Evolutionary conservation across 2,329 filamentous ascomycete species (phyloP), one percentile per base, ranked within the genome.

Genomic region (Fusarium udum): DNA sequence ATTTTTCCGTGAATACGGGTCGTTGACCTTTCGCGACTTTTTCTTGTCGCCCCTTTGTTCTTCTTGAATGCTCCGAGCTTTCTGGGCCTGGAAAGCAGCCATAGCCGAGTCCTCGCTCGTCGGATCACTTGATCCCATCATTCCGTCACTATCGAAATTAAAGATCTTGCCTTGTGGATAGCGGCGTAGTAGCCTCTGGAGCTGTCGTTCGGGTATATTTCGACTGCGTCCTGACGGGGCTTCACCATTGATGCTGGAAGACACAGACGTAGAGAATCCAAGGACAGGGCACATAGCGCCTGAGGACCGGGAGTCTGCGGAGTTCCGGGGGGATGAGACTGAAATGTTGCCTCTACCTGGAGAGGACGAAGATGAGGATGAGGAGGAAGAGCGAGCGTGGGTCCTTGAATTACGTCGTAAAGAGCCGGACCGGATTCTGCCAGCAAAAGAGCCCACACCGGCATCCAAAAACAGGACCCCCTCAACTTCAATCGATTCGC

Each of bases 151-250:
- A 26, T 83, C 83, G 49, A 85, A 86, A 53, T 82, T 84, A 63
- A 87, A 87, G 4, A 87, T 82, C 49, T 83, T 83, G 0, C 87
- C 87, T 15, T 79, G 75, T 0, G 86, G 86, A 62, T 88, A 84
- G 3, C 83, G 80, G 18, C 81, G 57, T 6, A 74, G 37, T 7
- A 74, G 24, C 16, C n/a, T 72, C 22, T 69, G 68, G 2, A 74
- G 42, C 14, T 69, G 48, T 13, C 34, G 37, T 45, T 74, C 64
- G 3, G 68, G 64, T 2, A 74, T 15, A 2, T 5, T 9, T 40
- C 62, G 36, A 53, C 22, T 0, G 39, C 46, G 13, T n/a, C 52
- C 60, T 45, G 45, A 48, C 6, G 71, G 64, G 5, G 61, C 39
- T 32, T 78, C 71, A 14, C 72, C 80, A 28, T 84, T 73, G 43